Evolutionary conservation across 805 yeast species (phyloP).

Genomic region (Hanseniaspora thailandica): DNA sequence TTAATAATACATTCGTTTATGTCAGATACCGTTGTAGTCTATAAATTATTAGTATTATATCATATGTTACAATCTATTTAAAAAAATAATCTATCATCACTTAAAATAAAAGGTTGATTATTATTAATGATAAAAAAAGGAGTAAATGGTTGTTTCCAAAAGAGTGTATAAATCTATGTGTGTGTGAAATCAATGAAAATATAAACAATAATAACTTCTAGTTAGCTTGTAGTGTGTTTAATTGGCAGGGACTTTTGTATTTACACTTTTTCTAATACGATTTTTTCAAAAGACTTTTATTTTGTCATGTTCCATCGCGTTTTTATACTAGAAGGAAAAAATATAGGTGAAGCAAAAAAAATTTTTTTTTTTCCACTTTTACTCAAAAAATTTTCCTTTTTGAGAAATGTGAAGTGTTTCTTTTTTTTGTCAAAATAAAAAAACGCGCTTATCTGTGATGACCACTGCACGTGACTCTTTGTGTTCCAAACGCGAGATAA

Average conservation of each 20-base stretch:
- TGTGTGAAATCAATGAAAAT: neutral
- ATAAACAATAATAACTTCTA: neutral
- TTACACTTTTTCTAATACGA: neutral
- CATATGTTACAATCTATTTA: constrained; percentile 32
- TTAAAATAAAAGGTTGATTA: constrained; percentile 15
- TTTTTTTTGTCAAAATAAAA: neutral
- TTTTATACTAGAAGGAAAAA: neutral
- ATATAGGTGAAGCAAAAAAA: neutral
- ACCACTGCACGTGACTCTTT: neutral
- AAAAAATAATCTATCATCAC: constrained; percentile 28
- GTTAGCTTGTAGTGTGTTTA: no score
- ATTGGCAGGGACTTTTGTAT: neutral
- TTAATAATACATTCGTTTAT: neutral
- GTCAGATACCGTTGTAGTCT: constrained; percentile 98
- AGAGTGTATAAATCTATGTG: no score
- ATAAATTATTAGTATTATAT: constrained; percentile 49
- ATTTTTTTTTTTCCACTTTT: neutral
- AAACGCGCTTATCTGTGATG: neutral
- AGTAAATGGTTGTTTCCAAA: no score
- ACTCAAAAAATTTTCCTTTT: neutral
- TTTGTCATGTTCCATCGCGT: no score
- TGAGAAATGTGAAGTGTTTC: neutral
- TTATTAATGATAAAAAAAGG: no score
- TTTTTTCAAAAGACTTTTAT: no score
- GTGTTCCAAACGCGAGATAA: no score